A percentile compares a stretch with the other conserved stretches of the same genome.
Conservation (phyloP, 225 moss, liverwort and hornwort species). For the Marchantia paleacea region DNA sequence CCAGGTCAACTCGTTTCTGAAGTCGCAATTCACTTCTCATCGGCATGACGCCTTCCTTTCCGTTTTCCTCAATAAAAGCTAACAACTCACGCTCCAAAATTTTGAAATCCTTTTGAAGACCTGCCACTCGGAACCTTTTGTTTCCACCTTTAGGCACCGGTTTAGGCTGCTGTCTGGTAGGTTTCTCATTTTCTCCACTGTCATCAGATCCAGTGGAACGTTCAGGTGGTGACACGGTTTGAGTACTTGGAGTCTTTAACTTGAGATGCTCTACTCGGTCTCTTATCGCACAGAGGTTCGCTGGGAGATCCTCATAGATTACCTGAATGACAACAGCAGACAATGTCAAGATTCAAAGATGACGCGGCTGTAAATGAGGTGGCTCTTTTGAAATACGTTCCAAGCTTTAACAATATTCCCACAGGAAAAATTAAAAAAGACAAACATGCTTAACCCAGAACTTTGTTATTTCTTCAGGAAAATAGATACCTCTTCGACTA, state of each 20-base stretch:
- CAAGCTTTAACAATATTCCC: no score
- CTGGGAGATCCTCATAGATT: constrained; percentile 83
- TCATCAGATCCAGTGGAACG: constrained; percentile 12
- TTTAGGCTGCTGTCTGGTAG: not conserved
- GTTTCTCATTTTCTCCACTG: not conserved
- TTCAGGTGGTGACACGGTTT: not conserved
- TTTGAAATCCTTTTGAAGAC: constrained; percentile 75
- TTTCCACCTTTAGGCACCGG: constrained; percentile 25
- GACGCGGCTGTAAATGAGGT: not conserved
- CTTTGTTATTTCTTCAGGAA: not conserved
- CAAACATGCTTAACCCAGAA: not conserved
- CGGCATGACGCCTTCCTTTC: constrained; percentile 82
- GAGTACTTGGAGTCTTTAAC: not conserved
- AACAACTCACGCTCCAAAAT: constrained; percentile 71
- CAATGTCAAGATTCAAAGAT: not conserved
- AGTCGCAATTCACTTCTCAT: constrained; percentile 79
- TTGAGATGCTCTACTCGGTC: constrained; percentile 69
- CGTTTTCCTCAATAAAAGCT: constrained; percentile 64
- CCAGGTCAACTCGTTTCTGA: constrained; percentile 83
- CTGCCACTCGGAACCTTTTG: constrained; percentile 55
- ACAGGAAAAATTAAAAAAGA: no score
- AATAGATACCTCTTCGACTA: constrained; percentile 77
- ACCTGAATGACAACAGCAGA: constrained; percentile 41
- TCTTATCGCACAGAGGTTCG: constrained; percentile 84
- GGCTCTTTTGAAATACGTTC: not conserved